These are phyloP conservation scores for Trichosporon asahii DNA, from an alignment of 1,284 basidiomycete genomes.

Conservation along the genomic window DNA sequence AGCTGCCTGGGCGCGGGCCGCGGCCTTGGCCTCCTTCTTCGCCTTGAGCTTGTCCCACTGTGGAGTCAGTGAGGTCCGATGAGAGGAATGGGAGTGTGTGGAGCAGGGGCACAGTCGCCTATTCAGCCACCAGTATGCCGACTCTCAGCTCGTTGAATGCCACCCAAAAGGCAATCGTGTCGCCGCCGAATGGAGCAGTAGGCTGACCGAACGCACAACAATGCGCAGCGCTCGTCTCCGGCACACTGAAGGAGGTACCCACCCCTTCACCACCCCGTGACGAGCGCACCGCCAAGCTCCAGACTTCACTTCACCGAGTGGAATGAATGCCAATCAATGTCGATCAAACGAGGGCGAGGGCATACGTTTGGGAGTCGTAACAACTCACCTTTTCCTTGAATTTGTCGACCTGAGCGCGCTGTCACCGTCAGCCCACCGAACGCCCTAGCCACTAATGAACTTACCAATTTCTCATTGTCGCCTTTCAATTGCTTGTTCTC, in stretches of 20 bases:
- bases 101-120: neutral
- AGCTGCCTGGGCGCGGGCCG: slow-evolving; percentile 14
- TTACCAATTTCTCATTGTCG: slow-evolving; percentile 40
- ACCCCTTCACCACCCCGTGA: neutral
- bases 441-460: slow-evolving; percentile 2
- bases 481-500: slow-evolving; percentile 55
- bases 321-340: neutral
- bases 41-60: slow-evolving; percentile 84
- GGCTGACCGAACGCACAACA: neutral
- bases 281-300: neutral
- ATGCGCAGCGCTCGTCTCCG: neutral
- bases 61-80: slow-evolving; percentile 35
- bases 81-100: neutral
- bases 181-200: neutral
- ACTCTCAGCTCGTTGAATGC: neutral
- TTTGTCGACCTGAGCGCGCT: slow-evolving; percentile 77
- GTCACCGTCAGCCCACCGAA: slow-evolving; percentile 17
- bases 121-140: slow-evolving; percentile 2
- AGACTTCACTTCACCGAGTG: neutral
- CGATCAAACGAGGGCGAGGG: neutral
- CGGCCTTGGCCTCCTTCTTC: slow-evolving; percentile 73
- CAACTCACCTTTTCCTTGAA: slow-evolving; percentile 60
- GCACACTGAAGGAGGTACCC: neutral
- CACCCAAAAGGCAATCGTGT: neutral
- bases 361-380: slow-evolving; percentile 5